Percentiles rank a stretch among this genome's conserved stretches.
Conservation (phyloP, 345 rosid genomes). For the Melaleuca alternifolia region DNA sequence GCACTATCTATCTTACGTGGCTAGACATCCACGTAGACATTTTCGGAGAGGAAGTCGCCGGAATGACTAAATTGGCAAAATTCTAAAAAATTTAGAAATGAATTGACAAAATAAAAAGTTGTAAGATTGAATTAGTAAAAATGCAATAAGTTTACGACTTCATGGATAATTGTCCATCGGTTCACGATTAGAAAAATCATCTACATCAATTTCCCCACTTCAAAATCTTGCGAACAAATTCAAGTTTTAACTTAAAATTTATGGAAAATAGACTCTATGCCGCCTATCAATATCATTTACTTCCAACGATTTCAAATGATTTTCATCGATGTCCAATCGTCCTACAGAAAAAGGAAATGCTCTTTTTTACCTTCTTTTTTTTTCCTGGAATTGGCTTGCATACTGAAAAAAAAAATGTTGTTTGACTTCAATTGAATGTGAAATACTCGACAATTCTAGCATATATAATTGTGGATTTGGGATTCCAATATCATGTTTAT, state of each 20-base stretch:
- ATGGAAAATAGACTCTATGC: fast-evolving
- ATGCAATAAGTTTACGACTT: no score
- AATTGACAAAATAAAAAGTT: no score
- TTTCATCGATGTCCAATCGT: neutral
- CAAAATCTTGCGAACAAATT: neutral
- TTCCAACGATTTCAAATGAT: neutral
- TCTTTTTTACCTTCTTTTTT: neutral
- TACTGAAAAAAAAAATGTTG: neutral
- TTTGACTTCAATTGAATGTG: neutral
- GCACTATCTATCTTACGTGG: no score
- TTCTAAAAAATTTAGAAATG: no score
- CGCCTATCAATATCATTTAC: neutral
- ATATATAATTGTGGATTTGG: neutral
- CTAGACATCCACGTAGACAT: no score
- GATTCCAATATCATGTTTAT: neutral
- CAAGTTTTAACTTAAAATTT: neutral
- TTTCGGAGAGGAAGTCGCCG: no score
- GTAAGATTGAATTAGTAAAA: no score
- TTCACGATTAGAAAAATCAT: neutral
- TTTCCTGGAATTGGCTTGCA: neutral
- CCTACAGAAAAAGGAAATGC: neutral
- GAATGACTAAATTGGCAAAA: no score
- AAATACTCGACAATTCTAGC: neutral
- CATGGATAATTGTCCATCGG: no score
- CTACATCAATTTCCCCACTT: neutral